These are phyloP conservation scores for Glycine latifolia DNA, from an alignment of 306 rosid genomes.

Conservation along the genomic window DNA sequence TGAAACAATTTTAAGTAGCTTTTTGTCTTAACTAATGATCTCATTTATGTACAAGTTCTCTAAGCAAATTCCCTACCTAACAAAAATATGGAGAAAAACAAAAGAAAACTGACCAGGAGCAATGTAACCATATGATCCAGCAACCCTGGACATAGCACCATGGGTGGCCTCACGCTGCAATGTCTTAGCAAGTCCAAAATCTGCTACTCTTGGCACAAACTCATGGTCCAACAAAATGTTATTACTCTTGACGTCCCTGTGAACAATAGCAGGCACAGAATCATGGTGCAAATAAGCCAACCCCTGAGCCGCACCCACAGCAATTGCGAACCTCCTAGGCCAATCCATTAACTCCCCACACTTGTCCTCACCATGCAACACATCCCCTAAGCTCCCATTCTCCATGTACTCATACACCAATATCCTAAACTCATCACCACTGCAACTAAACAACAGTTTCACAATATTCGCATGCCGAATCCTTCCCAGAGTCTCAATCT, in stretches of 20 bases:
- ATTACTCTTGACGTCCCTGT: constrained; percentile 91
- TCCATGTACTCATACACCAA: constrained; percentile 83
- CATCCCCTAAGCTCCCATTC: constrained; percentile 82
- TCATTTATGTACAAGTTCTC: background rate
- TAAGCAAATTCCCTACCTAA: background rate
- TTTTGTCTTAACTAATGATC: background rate
- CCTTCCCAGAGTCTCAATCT: constrained; percentile 77
- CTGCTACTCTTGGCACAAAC: constrained; percentile 71
- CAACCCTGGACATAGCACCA: constrained; percentile 66
- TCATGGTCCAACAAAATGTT: constrained; percentile 78
- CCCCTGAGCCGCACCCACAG: constrained; percentile 76
- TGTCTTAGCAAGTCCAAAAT: constrained; percentile 83
- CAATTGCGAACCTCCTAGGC: constrained; percentile 60
- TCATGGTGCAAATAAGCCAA: constrained; percentile 85
- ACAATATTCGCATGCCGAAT: constrained; percentile 83
- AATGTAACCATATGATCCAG: constrained; percentile 87
- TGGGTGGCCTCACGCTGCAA: constrained; percentile 47
- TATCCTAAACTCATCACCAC: constrained; percentile 61
- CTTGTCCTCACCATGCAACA: constrained; percentile 59
- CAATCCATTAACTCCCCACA: constrained; percentile 56
- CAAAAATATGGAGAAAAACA: background rate
- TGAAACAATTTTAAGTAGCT: background rate
- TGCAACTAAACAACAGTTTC: constrained; percentile 72
- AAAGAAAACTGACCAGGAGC: constrained; percentile 70
- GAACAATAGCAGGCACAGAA: constrained; percentile 72